Evolutionary conservation across 2,329 filamentous ascomycete species (phyloP), one percentile per base, ranked within the genome.

Genomic region (Fusarium dimerum): DNA sequence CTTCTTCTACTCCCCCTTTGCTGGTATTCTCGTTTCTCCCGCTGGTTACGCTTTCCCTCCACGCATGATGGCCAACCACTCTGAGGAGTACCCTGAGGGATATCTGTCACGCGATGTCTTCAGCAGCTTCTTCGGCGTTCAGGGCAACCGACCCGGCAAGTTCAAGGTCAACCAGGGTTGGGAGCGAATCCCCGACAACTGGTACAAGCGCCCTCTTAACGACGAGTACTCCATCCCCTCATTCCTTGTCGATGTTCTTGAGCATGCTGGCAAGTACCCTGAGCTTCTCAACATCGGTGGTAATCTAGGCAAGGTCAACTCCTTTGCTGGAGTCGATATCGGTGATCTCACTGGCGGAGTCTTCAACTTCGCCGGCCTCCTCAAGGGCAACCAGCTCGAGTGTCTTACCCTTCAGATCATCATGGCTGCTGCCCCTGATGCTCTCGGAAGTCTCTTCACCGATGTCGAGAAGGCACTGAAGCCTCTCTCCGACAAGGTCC

Each of bases 1-100:
- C 48, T 82, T 82, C 66, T 83, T 79, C 66, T 78, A 77, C 49
- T 76, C 76, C 0, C 79, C 78, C 0, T 74, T 78, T 48, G 76
- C 77, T 6, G 78, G 79, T 13, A 66, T 79, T 38, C 60, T 78
- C 20, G 73, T 72, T 4, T 71, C 74, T 1, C 77, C 78, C 47
- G 77, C 78, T 12, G 78, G 73, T 0, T 77, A 73, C 55, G 59
- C 73, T n/a, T 79, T 79, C 55, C 56, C 71, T 3, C 70, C 60
- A 10, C 70, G 74, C 12, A 54, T 79, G 53, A 68, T 78, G 53
- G 64, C 70, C 18, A 80, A 80, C 52, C 69, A 78, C 48, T 74
- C 75, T 0, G 42, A 52, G 5, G 74, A 76, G 42, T 65, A 73
- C 43, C 75, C 73, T 0, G 60, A 65, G 16, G 76, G 73, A 26